Evolutionary conservation across 31 red algal species (phyloP).

Genomic region (Endocladia muricata): DNA sequence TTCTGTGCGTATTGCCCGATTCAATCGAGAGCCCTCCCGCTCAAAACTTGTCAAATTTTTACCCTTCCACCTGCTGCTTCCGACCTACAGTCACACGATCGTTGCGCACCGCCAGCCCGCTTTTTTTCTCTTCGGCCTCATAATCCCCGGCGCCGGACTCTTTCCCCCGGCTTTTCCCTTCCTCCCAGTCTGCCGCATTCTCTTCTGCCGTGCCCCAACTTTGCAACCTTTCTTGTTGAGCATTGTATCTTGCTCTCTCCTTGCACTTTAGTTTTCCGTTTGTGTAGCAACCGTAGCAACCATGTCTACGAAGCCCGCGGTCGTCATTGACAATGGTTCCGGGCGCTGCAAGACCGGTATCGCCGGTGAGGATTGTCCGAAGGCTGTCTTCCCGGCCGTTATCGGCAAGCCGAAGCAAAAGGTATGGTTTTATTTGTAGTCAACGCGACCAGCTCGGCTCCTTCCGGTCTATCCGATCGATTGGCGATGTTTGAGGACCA

Average conservation of each 20-base stretch:
- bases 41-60: too few relatives aligned
- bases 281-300: neutral
- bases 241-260: neutral
- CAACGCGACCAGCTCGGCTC: neutral
- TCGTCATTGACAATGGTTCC: slow-evolving; percentile 93
- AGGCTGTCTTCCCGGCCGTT: slow-evolving; percentile 99
- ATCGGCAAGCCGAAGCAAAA: slow-evolving; percentile 98
- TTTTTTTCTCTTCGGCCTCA: too few relatives aligned
- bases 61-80: too few relatives aligned
- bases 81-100: too few relatives aligned
- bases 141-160: neutral
- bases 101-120: too few relatives aligned
- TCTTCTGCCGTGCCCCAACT: neutral
- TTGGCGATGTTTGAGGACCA: neutral
- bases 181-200: neutral
- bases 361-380: slow-evolving; percentile 98
- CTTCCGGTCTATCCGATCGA: too few relatives aligned
- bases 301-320: slow-evolving; percentile 61
- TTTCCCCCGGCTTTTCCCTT: neutral
- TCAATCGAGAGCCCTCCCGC: too few relatives aligned
- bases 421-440: slow-evolving; percentile 16
- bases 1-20: too few relatives aligned
- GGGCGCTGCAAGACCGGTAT: slow-evolving; percentile 94
- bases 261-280: too few relatives aligned
- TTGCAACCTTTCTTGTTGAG: neutral